Evolutionary conservation across 805 yeast species (phyloP).

Genomic region (Ogataea neopini): DNA sequence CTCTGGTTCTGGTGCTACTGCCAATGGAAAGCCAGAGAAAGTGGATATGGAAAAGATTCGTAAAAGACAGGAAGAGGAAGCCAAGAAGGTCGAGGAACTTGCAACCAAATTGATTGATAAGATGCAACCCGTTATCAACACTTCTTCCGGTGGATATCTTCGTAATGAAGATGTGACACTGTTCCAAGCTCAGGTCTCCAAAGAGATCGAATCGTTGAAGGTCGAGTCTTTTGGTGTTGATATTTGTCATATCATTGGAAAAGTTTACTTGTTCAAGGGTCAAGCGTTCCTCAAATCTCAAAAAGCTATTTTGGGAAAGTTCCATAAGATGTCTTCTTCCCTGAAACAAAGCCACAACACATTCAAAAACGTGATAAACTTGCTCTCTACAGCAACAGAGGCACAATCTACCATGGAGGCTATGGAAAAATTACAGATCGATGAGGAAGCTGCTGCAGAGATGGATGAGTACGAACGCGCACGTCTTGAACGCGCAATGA

Average conservation of each 20-base stretch:
- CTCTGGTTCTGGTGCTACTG: too few relatives aligned
- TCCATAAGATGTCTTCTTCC: slow-evolving; percentile 56
- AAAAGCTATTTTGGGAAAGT: slow-evolving; percentile 64
- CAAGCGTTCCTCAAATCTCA: slow-evolving; percentile 66
- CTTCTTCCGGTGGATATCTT: slow-evolving; percentile 40
- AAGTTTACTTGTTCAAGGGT: slow-evolving; percentile 65
- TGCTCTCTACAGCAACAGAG: slow-evolving; percentile 72
- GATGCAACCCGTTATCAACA: slow-evolving; percentile 40
- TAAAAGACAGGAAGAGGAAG: slow-evolving; percentile 37
- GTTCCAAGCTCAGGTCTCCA: slow-evolving; percentile 63
- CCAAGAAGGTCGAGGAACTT: slow-evolving; percentile 56
- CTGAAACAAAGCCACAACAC: slow-evolving; percentile 74
- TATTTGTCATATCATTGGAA: slow-evolving; percentile 74
- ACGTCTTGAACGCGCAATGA: slow-evolving; percentile 68
- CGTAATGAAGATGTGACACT: slow-evolving; percentile 46
- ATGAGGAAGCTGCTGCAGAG: slow-evolving; percentile 38
- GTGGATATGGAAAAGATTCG: slow-evolving; percentile 29
- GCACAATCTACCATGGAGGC: slow-evolving; percentile 81
- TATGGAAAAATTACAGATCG: slow-evolving; percentile 57
- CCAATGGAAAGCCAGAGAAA: slow-evolving; percentile 16
- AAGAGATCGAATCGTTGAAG: slow-evolving; percentile 81
- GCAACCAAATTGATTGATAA: slow-evolving; percentile 50
- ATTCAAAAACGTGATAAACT: slow-evolving; percentile 68
- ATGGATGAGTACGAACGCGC: slow-evolving; percentile 49
- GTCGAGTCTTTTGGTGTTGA: slow-evolving; percentile 86